Evolutionary conservation across 2,329 filamentous ascomycete genomes (phyloP).

Genomic region (Zymoseptoria ardabiliae): DNA sequence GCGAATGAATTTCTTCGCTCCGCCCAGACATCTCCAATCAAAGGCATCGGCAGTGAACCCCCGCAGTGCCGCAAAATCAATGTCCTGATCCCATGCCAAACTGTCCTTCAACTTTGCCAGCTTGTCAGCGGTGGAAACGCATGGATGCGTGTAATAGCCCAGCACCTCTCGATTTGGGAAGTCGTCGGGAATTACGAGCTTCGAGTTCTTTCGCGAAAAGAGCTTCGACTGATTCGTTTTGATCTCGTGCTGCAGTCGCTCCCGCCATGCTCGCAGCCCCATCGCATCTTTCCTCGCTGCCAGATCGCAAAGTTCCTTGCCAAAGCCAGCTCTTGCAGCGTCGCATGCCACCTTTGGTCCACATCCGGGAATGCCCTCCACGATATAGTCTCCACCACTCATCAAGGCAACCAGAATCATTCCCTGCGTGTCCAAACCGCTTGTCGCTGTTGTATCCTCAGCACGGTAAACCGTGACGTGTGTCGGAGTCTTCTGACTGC

Average conservation of each 20-base stretch:
- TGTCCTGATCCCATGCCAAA: constrained; percentile 54
- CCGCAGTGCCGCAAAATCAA: constrained; percentile 62
- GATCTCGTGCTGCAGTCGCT: constrained; percentile 65
- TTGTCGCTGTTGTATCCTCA: constrained; percentile 45
- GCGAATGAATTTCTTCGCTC: constrained; percentile 77
- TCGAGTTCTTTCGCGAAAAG: constrained; percentile 70
- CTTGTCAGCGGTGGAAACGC: constrained; percentile 59
- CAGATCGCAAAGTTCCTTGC: constrained; percentile 62
- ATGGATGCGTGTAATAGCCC: constrained; percentile 80
- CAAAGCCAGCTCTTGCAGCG: constrained; percentile 82
- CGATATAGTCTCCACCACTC: constrained; percentile 90
- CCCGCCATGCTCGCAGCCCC: constrained; percentile 63
- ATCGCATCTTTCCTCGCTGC: constrained; percentile 48
- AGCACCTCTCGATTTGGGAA: constrained; percentile 78
- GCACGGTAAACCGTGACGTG: constrained; percentile 79
- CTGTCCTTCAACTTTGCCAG: constrained; percentile 48
- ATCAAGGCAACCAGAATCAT: constrained; percentile 93
- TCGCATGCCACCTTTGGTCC: constrained; percentile 85
- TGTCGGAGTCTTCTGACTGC: constrained; percentile 61
- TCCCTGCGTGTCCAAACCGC: constrained; percentile 68
- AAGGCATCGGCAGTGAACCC: constrained; percentile 72
- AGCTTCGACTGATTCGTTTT: constrained; percentile 73
- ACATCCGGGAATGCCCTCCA: constrained; percentile 78
- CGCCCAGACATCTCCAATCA: constrained; percentile 72
- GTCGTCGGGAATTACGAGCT: constrained; percentile 64